A percentile compares a stretch with the other conserved stretches of the same genome.
Conservation (phyloP, 2,329 filamentous ascomycete genomes). For the Penicillium aurantiogriseum region DNA sequence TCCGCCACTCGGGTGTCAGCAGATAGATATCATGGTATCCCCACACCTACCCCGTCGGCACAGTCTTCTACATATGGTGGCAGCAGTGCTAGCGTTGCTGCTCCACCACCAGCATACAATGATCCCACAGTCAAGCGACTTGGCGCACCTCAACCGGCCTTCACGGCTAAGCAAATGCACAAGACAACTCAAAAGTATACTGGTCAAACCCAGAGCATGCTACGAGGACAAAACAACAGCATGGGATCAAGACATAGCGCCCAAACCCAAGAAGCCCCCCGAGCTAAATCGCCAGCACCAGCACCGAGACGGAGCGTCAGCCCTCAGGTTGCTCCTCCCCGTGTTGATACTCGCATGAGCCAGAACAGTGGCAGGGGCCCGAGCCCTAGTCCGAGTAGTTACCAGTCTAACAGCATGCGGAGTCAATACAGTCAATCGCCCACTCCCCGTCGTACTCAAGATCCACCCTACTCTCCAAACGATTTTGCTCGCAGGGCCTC, state of each 20-base stretch:
- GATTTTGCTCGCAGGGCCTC: constrained; percentile 42
- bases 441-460: constrained; percentile 34
- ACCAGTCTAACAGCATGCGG: constrained; percentile 46
- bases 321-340: constrained; percentile 30
- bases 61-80: constrained; percentile 38
- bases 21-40: constrained; percentile 90
- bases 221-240: constrained; percentile 47
- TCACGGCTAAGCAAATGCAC: constrained; percentile 93
- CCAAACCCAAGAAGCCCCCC: constrained; percentile 43
- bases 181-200: constrained; percentile 88
- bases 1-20: constrained; percentile 83
- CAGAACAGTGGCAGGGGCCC: constrained; percentile 43
- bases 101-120: constrained; percentile 87
- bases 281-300: constrained; percentile 64
- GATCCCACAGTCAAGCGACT: constrained; percentile 70
- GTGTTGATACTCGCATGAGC: constrained; percentile 37
- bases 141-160: constrained; percentile 85
- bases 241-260: constrained; percentile 53
- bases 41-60: constrained; percentile 67
- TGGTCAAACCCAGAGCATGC: constrained; percentile 78
- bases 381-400: constrained; percentile 45
- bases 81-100: constrained; percentile 52
- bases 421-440: constrained; percentile 41
- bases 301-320: constrained; percentile 57
- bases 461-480: constrained; percentile 46